Conservation (phyloP, 768 basidiomycete species). For the Termitomyces sp. region DNA sequence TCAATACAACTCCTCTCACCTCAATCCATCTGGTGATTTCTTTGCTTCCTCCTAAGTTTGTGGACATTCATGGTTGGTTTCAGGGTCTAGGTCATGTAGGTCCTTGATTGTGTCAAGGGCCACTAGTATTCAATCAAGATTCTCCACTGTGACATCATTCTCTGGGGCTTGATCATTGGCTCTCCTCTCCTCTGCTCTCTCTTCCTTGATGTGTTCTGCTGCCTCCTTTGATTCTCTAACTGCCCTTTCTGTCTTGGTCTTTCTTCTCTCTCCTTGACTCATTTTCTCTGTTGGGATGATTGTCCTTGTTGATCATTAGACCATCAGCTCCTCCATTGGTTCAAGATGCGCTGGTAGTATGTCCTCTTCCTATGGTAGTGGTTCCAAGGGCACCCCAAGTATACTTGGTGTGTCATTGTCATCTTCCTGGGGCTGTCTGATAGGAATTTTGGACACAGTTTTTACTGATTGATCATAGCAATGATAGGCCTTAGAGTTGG, state of each 20-base stretch:
- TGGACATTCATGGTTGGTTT: neutral
- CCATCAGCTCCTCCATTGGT: too few species aligned
- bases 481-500: neutral
- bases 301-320: neutral
- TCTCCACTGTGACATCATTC: neutral
- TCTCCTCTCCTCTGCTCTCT: neutral
- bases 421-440: neutral
- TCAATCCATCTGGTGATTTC: neutral
- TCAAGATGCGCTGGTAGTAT: too few species aligned
- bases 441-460: neutral
- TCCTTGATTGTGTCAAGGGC: neutral
- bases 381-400: too few species aligned
- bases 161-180: too few species aligned
- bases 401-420: neutral
- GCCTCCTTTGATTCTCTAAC: neutral
- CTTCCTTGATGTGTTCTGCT: neutral
- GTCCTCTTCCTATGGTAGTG: too few species aligned
- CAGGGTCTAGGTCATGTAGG: neutral
- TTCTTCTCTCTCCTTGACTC: too few species aligned
- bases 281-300: neutral
- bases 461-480: neutral
- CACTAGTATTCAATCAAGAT: neutral
- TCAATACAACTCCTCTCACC: neutral
- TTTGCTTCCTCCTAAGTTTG: neutral
- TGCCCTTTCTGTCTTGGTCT: neutral